Conservation (phyloP, 2,329 filamentous ascomycete genomes). For the Xylaria polymorpha region DNA sequence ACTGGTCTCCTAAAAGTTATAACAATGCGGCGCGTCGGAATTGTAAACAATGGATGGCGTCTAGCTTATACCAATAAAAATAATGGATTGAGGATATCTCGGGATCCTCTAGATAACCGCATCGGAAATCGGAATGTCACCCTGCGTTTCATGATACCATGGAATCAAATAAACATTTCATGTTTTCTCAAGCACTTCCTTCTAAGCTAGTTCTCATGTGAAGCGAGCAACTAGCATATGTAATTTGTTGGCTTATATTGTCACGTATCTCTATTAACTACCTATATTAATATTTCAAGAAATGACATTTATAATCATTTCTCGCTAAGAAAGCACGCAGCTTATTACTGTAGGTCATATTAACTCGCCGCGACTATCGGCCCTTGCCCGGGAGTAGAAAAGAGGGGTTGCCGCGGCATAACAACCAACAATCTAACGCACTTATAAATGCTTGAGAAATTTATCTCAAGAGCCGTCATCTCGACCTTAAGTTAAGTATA, state of each 20-base stretch:
- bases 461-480: not conserved
- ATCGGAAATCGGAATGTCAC: not conserved
- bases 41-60: not conserved
- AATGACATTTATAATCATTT: not conserved
- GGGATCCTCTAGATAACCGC: not conserved
- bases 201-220: not conserved
- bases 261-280: not conserved
- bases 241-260: not conserved
- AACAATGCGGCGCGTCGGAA: not conserved
- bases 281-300: not conserved
- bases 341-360: too few relatives aligned
- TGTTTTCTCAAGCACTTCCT: not conserved
- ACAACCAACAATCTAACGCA: not conserved
- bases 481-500: too few relatives aligned
- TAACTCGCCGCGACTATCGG: not conserved
- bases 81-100: not conserved
- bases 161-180: not conserved
- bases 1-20: not conserved
- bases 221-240: not conserved
- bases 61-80: not conserved
- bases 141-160: not conserved
- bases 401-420: constrained; percentile 29
- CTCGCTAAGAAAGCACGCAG: not conserved
- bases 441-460: not conserved
- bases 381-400: constrained; percentile 11